Evolutionary conservation across 768 basidiomycete genomes (phyloP), one percentile per base, ranked within the genome.

Genomic region (Psilocybe sp.): DNA sequence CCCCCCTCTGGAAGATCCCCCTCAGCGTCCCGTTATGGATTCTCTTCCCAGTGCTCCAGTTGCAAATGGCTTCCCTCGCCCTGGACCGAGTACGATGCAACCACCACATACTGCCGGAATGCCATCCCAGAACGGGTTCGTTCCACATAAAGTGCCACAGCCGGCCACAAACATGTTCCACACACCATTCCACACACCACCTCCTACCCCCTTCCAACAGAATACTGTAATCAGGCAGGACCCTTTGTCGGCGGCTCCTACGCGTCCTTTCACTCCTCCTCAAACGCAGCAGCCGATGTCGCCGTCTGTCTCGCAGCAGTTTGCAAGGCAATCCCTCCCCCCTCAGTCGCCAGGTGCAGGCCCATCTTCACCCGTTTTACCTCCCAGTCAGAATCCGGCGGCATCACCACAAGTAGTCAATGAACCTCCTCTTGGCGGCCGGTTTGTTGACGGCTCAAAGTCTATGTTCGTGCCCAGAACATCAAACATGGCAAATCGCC

Each of bases 391-490:
- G 20, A 55, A 59, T 23, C 28, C 49, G 19, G 50, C 64, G 3
- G 57, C 65, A 16, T 64, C 68, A 2, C 54, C 41, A 41, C 64
- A 70, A 12, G 49, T 55, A 18, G 54, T 56, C 15, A 64, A 74
- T 50, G 78, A 69, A 11, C 78, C 84, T 5, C 81, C 80, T 11
- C 76, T 84, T 14, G 81, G 82, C 42, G 84, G 84, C 20, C 81
- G 80, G 7, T 79, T 87, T 47, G 76, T 79, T 18, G 88, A 91
- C 60, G 87, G 88, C 32, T 83, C 89, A 7, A 82, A 82, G 65
- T 92, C 90, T 7, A 89, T 89, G 88, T 88, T 89, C 55, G 75
- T 89, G 55, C 65, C 80, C 16, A 63, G 74, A 8, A 63, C 76
- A 3, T 3, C 23, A 20, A 66, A 74, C 13, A 61, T 72, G n/a